A percentile compares a stretch with the other conserved stretches of the same genome.
phyloP scores from a whole-genome alignment of 192 early-diverging fungal genomes.

The Umbelopsis vinacea region DNA sequence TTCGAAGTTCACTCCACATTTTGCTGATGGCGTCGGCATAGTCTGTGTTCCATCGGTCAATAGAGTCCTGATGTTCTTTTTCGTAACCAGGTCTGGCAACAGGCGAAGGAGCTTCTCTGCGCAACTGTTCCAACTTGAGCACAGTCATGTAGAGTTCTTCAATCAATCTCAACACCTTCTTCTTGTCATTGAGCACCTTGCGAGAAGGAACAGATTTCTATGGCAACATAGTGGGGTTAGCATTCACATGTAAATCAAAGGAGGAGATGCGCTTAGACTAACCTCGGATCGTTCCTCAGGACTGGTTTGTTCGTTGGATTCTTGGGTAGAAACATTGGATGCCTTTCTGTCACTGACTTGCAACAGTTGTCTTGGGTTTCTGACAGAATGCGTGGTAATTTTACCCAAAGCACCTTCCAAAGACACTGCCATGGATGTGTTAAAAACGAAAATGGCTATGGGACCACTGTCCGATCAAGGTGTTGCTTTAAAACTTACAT shows the following conservation, averaged over 20 bases:
- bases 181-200: slow-evolving; percentile 57
- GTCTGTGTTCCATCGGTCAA: slow-evolving; percentile 48
- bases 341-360: slow-evolving; percentile 57
- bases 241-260: background rate
- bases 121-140: slow-evolving; percentile 81
- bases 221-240: background rate
- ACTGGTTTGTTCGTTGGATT: slow-evolving; percentile 28
- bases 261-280: no score
- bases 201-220: slow-evolving; percentile 44
- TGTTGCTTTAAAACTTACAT: slow-evolving; percentile 45
- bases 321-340: slow-evolving; percentile 38
- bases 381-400: slow-evolving; percentile 86
- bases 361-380: slow-evolving; percentile 87
- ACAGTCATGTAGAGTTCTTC: slow-evolving; percentile 83
- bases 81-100: slow-evolving; percentile 55
- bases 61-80: slow-evolving; percentile 52
- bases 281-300: background rate
- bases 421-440: slow-evolving; percentile 58
- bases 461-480: no score
- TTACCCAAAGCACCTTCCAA: slow-evolving; percentile 96
- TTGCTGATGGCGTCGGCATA: slow-evolving; percentile 51
- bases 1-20: slow-evolving; percentile 62
- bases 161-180: slow-evolving; percentile 64
- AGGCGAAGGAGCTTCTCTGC: slow-evolving; percentile 67
- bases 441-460: no score